A percentile compares a stretch with the other conserved stretches of the same genome.
These are phyloP conservation scores for Fraxinus cuspidata DNA, from an alignment of 257 asterid genomes.

Conservation along the genomic window DNA sequence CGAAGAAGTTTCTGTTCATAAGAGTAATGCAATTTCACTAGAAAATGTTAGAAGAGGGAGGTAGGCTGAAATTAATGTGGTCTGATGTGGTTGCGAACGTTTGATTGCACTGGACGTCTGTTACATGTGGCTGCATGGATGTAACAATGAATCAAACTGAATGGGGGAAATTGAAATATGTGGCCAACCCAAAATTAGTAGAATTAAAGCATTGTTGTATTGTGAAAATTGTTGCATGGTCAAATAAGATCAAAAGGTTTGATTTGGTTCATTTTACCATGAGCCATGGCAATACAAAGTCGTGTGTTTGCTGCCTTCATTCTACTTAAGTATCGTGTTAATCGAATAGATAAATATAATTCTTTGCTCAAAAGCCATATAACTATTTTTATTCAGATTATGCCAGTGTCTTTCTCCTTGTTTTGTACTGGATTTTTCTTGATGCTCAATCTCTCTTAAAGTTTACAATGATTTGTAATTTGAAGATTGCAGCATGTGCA, in stretches of 20 bases:
- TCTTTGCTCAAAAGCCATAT: neutral
- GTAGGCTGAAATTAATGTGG: neutral
- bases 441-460: neutral
- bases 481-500: neutral
- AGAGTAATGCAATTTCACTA: neutral
- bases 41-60: neutral
- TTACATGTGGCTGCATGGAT: neutral
- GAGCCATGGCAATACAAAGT: neutral
- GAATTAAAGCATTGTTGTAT: neutral
- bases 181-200: neutral
- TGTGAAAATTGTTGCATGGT: neutral
- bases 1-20: neutral
- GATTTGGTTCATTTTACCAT: neutral
- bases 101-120: neutral
- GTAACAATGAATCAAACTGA: neutral
- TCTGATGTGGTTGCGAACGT: neutral
- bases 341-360: neutral
- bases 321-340: neutral
- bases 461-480: neutral
- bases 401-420: too few relatives aligned
- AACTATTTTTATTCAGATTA: too few relatives aligned
- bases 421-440: neutral
- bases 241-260: neutral
- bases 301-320: neutral
- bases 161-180: neutral